A percentile compares a stretch with the other conserved stretches of the same genome.
Conservation (phyloP, 768 basidiomycete species). For the Paxillus involutus region DNA sequence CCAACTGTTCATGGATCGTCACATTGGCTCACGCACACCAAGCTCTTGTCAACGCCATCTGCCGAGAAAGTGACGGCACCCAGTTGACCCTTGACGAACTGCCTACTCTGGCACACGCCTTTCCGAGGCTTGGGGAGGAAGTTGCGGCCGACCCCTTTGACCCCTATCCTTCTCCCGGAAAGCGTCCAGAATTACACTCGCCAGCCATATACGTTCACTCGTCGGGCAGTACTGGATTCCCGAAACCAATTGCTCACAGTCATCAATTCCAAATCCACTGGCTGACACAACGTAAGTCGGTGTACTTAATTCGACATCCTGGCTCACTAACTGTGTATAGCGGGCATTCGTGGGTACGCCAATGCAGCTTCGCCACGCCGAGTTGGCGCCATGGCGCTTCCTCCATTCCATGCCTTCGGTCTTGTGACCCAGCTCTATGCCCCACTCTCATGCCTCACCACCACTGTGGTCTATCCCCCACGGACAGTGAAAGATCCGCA, state of each 20-base stretch:
- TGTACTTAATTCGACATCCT: background rate
- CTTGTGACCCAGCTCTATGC: constrained; percentile 12
- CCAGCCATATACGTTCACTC: constrained; percentile 48
- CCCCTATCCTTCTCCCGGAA: constrained; percentile 12
- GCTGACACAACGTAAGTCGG: constrained; percentile 32
- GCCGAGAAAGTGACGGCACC: background rate
- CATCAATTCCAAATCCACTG: constrained; percentile 35
- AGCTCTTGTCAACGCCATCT: constrained; percentile 11
- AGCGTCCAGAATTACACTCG: constrained; percentile 28
- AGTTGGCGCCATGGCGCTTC: constrained; percentile 22
- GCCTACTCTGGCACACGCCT: constrained; percentile 28
- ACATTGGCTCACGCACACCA: constrained; percentile 18
- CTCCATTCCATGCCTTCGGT: constrained; percentile 28
- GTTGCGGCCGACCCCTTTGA: constrained; percentile 12
- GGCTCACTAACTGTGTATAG: background rate
- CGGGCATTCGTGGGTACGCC: background rate
- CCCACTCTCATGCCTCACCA: constrained; percentile 16
- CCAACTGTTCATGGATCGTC: constrained; percentile 18
- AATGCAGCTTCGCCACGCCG: constrained; percentile 16
- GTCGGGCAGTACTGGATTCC: constrained; percentile 51
- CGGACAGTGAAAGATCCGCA: constrained; percentile 16
- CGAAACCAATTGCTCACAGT: constrained; percentile 43
- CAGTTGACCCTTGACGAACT: constrained; percentile 16
- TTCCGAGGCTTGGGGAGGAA: constrained; percentile 41
- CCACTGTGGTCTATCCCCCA: constrained; percentile 28